Evolutionary conservation across 306 rosid genomes (phyloP), one percentile per base, ranked within the genome.

Genomic region (Trifolium fragiferum): DNA sequence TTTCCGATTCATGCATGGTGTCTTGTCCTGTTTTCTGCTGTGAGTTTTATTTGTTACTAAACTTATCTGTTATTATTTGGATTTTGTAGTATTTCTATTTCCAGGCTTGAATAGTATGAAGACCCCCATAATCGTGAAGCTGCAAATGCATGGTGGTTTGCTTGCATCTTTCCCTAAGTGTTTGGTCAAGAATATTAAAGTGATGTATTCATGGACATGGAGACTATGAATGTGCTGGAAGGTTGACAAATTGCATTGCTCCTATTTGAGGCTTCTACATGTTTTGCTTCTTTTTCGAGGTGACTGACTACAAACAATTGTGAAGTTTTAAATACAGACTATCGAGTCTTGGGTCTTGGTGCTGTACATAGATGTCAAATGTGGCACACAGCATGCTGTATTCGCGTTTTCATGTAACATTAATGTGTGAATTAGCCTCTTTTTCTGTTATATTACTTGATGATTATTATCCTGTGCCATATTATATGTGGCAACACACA

Each of bases 331-430:
- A 78, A 80, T 85, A 77, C 83, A 74, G 87, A 82, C 91, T 77
- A 53, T 78, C 66, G 80, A 74, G 86, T 85, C 86, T 77, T 78
- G 85, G 86, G 80, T 85, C 83, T 83, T 82, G 76, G 85, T 81
- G 79, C 80, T 94, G 95, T 94, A 87, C 89, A 88, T 94, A 90
- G 84, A 68, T 75, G 76, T 81, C 86, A 76, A 86, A 82, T 81
- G 85, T 82, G 87, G 84, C 84, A 73, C 80, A 79, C 74, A 54
- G 80, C 76, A 78, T 79, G 84, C 82, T 89, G 86, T 91, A 87
- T 83, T 82, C 50, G 65, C 70, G 80, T 70, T 85, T 84, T 84
- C 70, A 59, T 86, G 94, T 89, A 87, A 86, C 81, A 72, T 69
- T 80, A 83, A 83, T 85, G 86, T 76, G 84, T 85, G 84, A 84